Conservation (phyloP, 495 filamentous ascomycete species). For the Aspergillus ostianus region DNA sequence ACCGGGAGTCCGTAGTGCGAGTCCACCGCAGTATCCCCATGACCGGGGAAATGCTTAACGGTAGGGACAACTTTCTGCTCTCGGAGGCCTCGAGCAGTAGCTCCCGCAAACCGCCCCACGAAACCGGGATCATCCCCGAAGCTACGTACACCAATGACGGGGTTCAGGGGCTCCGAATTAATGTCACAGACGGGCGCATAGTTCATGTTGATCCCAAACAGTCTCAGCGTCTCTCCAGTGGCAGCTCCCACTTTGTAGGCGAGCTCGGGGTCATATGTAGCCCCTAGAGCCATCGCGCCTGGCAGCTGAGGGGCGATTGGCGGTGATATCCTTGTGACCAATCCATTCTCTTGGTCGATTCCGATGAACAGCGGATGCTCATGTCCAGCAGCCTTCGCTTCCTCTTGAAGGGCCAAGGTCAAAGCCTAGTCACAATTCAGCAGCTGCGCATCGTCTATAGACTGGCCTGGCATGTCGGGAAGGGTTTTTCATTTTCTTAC, state of each 20-base stretch:
- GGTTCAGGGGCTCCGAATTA: slow-evolving; percentile 45
- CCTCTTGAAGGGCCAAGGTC: slow-evolving; percentile 37
- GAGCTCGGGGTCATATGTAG: slow-evolving; percentile 36
- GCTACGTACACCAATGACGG: slow-evolving; percentile 44
- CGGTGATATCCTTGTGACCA: slow-evolving; percentile 43
- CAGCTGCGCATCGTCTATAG: no score
- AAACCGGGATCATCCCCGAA: slow-evolving; percentile 41
- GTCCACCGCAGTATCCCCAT: slow-evolving; percentile 44
- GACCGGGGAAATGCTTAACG: slow-evolving; percentile 46
- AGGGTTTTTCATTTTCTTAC: slow-evolving; percentile 16
- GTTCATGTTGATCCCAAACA: slow-evolving; percentile 46
- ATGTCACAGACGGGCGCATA: slow-evolving; percentile 46
- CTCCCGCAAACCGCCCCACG: slow-evolving; percentile 39
- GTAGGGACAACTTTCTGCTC: slow-evolving; percentile 39
- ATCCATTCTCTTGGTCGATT: slow-evolving; percentile 46
- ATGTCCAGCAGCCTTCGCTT: slow-evolving; percentile 40
- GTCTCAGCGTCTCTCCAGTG: slow-evolving; percentile 35
- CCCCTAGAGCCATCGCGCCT: slow-evolving; percentile 42
- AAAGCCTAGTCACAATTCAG: slow-evolving; percentile 26
- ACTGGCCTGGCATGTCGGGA: background rate
- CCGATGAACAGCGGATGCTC: slow-evolving; percentile 42
- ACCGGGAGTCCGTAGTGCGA: slow-evolving; percentile 44
- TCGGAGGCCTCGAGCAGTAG: slow-evolving; percentile 35
- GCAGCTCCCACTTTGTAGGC: slow-evolving; percentile 37
- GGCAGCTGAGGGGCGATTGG: slow-evolving; percentile 43